A percentile compares a stretch with the other conserved stretches of the same genome.
phyloP scores from a whole-genome alignment of 2,329 filamentous ascomycete genomes.

The Monosporascus ibericus region DNA sequence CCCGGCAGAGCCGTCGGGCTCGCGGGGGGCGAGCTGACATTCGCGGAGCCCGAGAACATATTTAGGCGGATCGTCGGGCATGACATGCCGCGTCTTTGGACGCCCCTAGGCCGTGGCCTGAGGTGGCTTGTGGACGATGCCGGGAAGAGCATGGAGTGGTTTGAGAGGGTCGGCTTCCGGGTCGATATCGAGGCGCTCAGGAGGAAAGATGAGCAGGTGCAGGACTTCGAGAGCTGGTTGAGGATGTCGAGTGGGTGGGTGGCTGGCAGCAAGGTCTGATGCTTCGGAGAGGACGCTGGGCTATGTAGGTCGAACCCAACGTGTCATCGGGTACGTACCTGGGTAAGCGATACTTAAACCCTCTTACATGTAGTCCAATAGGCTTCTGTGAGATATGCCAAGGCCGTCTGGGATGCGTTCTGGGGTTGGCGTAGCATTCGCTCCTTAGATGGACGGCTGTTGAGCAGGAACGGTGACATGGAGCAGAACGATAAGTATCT shows the following conservation, averaged over 20 bases:
- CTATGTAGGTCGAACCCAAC: no score
- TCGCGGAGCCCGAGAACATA: constrained; percentile 19
- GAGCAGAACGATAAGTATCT: no score
- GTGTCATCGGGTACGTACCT: no score
- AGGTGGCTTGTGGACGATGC: neutral
- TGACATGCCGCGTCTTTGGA: constrained; percentile 11
- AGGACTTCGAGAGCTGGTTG: neutral
- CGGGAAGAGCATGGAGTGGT: neutral
- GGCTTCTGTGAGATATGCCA: no score
- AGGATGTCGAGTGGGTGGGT: neutral
- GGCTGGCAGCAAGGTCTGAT: no score
- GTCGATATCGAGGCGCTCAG: neutral
- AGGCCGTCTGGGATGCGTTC: no score
- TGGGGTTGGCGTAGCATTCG: no score
- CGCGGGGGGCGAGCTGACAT: constrained; percentile 39
- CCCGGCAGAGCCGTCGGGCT: constrained; percentile 31
- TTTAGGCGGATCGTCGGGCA: constrained; percentile 24
- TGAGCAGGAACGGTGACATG: no score
- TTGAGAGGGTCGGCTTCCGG: neutral
- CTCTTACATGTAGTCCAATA: no score
- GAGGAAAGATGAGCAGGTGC: neutral
- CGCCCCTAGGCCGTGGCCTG: neutral
- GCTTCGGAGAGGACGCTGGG: no score
- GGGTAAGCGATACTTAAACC: no score
- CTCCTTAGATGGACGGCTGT: no score